Percentiles rank a stretch among this genome's conserved stretches.
Evolutionary conservation across 2,329 filamentous ascomycete species (phyloP).

Genomic region (Allantophomopsis cytisporea): DNA sequence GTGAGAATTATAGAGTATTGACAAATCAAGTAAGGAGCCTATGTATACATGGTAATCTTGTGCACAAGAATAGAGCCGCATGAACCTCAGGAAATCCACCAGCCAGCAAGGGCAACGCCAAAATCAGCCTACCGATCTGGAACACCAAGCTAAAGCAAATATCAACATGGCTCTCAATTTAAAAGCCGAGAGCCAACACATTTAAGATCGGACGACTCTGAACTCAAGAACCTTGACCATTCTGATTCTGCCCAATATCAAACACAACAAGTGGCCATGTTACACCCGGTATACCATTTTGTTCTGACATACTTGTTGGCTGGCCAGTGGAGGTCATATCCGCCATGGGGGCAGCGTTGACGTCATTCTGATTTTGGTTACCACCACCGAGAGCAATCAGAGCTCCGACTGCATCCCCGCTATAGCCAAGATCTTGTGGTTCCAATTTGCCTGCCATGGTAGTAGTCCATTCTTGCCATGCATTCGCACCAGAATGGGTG

Average conservation of each 20-base stretch:
- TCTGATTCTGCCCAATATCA: constrained; percentile 3
- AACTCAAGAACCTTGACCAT: too few species aligned
- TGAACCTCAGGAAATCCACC: too few species aligned
- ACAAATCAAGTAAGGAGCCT: too few species aligned
- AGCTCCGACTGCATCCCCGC: constrained; percentile 9
- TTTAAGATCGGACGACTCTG: too few species aligned
- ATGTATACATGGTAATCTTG: too few species aligned
- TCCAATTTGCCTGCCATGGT: constrained; percentile 15
- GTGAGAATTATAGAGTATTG: too few species aligned
- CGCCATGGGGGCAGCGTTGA: constrained; percentile 3
- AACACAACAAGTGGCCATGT: constrained; percentile 15
- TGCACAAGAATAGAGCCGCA: too few species aligned
- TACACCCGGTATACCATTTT: background rate
- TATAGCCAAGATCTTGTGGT: constrained; percentile 15
- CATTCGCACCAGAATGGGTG: constrained; percentile 9
- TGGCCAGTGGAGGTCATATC: constrained; percentile 1
- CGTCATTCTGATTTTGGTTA: constrained; percentile 1
- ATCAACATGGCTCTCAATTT: too few species aligned
- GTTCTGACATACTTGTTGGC: background rate
- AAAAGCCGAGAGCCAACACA: too few species aligned
- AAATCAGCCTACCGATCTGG: too few species aligned
- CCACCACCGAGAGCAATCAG: constrained; percentile 17
- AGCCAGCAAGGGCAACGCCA: too few species aligned
- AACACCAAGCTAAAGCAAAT: too few species aligned
- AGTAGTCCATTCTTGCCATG: constrained; percentile 18